Conservation (phyloP, 495 filamentous ascomycete genomes). For the Tuber aestivum region DNA sequence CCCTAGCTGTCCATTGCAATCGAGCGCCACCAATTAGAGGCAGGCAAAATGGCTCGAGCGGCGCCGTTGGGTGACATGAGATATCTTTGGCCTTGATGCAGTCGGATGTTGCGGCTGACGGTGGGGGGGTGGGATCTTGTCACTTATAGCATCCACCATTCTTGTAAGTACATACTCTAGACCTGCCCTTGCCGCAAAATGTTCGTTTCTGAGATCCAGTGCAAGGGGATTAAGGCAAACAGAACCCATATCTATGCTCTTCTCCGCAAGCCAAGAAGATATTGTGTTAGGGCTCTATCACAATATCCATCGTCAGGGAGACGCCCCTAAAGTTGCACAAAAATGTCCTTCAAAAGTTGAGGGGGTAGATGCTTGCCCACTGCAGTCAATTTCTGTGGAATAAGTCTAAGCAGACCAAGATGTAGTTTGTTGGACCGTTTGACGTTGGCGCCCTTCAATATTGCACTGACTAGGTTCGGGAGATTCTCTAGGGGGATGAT, state of each 20-base stretch:
- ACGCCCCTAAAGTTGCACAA: not conserved
- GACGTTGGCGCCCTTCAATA: not conserved
- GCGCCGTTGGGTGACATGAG: conserved; percentile 29
- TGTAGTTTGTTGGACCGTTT: conserved; percentile 18
- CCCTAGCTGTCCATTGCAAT: conserved; percentile 25
- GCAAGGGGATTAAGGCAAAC: not conserved
- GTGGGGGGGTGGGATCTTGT: conserved; percentile 14
- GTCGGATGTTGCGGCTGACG: conserved; percentile 5
- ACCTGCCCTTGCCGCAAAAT: not conserved
- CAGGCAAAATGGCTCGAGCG: conserved; percentile 28
- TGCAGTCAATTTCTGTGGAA: conserved; percentile 16
- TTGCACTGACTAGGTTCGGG: not conserved
- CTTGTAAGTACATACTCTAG: conserved; percentile 34
- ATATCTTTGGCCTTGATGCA: conserved; percentile 11
- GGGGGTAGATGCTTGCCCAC: conserved; percentile 16
- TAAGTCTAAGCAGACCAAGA: conserved; percentile 21
- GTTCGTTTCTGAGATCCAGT: not conserved
- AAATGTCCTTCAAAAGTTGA: not conserved
- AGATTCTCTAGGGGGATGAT: not conserved
- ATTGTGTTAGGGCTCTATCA: not conserved
- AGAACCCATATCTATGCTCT: not conserved
- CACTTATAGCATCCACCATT: conserved; percentile 23
- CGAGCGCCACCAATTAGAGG: conserved; percentile 1
- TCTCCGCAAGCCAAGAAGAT: not conserved
- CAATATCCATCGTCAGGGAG: not conserved